Percentiles rank a stretch among this genome's conserved stretches.
These are phyloP conservation scores for Metschnikowia amazonensis DNA, from an alignment of 805 yeast species.

Conservation along the genomic window DNA sequence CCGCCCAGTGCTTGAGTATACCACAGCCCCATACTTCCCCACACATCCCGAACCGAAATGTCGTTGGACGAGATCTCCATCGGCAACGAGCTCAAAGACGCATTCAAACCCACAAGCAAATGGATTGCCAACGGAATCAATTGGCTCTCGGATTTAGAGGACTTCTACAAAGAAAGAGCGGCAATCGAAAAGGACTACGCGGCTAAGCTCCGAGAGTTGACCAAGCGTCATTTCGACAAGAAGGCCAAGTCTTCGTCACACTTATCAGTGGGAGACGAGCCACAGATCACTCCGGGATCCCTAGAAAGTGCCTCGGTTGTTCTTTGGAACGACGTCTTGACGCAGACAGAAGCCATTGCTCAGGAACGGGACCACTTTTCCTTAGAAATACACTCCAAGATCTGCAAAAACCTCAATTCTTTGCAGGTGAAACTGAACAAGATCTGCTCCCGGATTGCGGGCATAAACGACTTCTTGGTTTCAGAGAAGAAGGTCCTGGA, in stretches of 20 bases:
- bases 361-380: slow-evolving; percentile 60
- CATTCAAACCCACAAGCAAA: slow-evolving; percentile 67
- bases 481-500: slow-evolving; percentile 47
- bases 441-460: slow-evolving; percentile 52
- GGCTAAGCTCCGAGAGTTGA: slow-evolving; percentile 55
- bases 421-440: slow-evolving; percentile 51
- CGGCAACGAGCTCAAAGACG: slow-evolving; percentile 77
- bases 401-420: slow-evolving; percentile 57
- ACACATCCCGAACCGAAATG: slow-evolving; percentile 8
- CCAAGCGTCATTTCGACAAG: slow-evolving; percentile 67
- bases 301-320: slow-evolving; percentile 82
- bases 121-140: slow-evolving; percentile 75
- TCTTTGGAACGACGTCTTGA: slow-evolving; percentile 83
- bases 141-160: slow-evolving; percentile 76
- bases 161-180: slow-evolving; percentile 81
- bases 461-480: slow-evolving; percentile 56
- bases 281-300: slow-evolving; percentile 91
- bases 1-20: background rate
- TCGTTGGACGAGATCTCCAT: slow-evolving; percentile 34
- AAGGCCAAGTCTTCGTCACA: slow-evolving; percentile 66
- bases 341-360: slow-evolving; percentile 78
- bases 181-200: slow-evolving; percentile 81
- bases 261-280: slow-evolving; percentile 86
- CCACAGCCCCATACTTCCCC: background rate
- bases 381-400: slow-evolving; percentile 53